Evolutionary conservation across 2,329 filamentous ascomycete genomes (phyloP).

Genomic region (Beauveria medogensis): DNA sequence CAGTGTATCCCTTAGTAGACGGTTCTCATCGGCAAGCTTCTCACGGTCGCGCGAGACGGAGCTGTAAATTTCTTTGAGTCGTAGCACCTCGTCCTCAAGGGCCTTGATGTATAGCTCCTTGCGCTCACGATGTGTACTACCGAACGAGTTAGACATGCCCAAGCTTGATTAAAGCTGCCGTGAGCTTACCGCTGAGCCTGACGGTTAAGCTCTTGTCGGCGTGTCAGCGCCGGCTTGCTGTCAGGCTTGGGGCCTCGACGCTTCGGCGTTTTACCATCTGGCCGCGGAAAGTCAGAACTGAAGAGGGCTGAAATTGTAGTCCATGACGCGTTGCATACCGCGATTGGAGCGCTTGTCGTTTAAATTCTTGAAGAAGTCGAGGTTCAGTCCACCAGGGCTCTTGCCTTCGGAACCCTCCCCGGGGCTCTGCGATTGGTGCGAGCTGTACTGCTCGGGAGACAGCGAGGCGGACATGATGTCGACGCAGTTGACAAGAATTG

Average conservation of each 20-base stretch:
- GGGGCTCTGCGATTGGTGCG: constrained; percentile 19
- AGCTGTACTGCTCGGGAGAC: constrained; percentile 31
- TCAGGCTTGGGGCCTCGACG: constrained; percentile 91
- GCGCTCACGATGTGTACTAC: constrained; percentile 87
- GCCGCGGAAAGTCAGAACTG: background rate
- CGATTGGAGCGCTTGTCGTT: constrained; percentile 70
- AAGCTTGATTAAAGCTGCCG: background rate
- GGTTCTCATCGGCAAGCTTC: constrained; percentile 69
- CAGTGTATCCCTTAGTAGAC: constrained; percentile 54
- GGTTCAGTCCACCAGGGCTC: constrained; percentile 38
- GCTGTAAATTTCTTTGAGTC: constrained; percentile 78
- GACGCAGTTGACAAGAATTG: background rate
- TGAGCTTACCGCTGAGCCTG: constrained; percentile 78
- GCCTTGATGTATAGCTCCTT: constrained; percentile 95
- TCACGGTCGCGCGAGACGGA: constrained; percentile 69
- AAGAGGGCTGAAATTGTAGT: background rate
- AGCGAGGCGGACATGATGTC: constrained; percentile 26
- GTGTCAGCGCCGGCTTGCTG: constrained; percentile 85
- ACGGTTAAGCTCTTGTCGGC: constrained; percentile 87
- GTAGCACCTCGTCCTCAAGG: constrained; percentile 82
- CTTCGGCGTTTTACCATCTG: constrained; percentile 81
- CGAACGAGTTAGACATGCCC: background rate
- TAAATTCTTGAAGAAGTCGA: constrained; percentile 58
- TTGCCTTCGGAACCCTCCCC: constrained; percentile 22
- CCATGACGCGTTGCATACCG: constrained; percentile 38